Evolutionary conservation across 2,329 filamentous ascomycete genomes (phyloP).

Genomic region (Alternaria triticimaculans): DNA sequence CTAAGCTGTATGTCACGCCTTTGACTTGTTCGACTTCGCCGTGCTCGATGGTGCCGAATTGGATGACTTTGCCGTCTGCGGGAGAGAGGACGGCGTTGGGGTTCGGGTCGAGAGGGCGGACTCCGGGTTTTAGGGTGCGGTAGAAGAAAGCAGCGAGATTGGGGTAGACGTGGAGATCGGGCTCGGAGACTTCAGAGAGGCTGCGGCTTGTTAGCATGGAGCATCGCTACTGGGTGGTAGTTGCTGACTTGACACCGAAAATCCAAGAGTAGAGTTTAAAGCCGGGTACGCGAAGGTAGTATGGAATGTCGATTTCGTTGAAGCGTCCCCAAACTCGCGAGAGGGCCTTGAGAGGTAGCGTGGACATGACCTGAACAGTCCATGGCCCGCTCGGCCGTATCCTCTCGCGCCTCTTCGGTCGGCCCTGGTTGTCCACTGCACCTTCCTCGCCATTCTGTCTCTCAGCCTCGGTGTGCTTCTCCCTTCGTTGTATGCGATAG

Average conservation of each 20-base stretch:
- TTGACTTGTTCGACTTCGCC: constrained; percentile 99
- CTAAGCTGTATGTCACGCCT: constrained; percentile 95
- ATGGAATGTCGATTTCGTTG: constrained; percentile 87
- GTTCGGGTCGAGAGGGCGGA: constrained; percentile 82
- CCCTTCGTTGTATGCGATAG: constrained; percentile 71
- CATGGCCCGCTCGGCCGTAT: constrained; percentile 86
- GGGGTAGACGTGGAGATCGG: constrained; percentile 86
- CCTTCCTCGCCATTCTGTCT: constrained; percentile 56
- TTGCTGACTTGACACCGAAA: constrained; percentile 77
- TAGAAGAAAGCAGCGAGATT: constrained; percentile 98
- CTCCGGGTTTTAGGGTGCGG: constrained; percentile 87
- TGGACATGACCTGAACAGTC: constrained; percentile 94
- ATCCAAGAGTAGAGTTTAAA: constrained; percentile 91
- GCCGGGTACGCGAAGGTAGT: constrained; percentile 84
- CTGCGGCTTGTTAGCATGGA: constrained; percentile 49
- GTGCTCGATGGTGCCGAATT: constrained; percentile 89
- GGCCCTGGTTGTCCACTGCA: constrained; percentile 45
- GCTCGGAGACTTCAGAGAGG: constrained; percentile 84
- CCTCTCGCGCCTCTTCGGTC: constrained; percentile 62
- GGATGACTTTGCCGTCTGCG: constrained; percentile 87
- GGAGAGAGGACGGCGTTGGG: constrained; percentile 83
- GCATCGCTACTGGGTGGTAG: too few species aligned
- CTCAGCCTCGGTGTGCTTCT: constrained; percentile 51
- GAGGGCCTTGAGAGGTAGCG: constrained; percentile 86
- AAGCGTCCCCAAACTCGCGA: constrained; percentile 89